A percentile compares a stretch with the other conserved stretches of the same genome.
phyloP scores from a whole-genome alignment of 331 rosid genomes.

The Stylosanthes scabra region DNA sequence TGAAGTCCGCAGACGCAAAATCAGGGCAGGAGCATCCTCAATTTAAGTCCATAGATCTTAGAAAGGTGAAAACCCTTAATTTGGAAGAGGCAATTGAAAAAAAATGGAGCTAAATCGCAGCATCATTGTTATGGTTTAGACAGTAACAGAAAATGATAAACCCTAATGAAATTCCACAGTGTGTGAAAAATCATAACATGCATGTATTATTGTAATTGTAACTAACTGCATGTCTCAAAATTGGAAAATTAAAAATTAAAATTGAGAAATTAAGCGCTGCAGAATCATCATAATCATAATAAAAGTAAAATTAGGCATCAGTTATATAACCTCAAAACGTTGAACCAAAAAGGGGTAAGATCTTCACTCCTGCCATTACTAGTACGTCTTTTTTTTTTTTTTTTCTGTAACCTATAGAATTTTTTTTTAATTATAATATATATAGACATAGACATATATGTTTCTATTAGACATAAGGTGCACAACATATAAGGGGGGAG shows the following conservation, averaged over 20 bases:
- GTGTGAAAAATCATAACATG: conserved; percentile 39
- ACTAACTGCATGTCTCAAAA: conserved; percentile 41
- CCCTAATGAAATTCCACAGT: conserved; percentile 48
- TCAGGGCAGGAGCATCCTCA: conserved; percentile 26
- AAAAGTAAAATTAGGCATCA: conserved; percentile 46
- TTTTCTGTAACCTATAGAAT: conserved; percentile 40
- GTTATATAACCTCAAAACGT: conserved; percentile 50
- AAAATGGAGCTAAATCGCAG: conserved; percentile 44
- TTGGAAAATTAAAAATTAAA: not conserved
- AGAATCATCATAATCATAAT: conserved; percentile 32
- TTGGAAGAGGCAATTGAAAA: conserved; percentile 29
- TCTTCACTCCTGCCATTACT: conserved; percentile 49
- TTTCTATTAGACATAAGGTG: conserved; percentile 28
- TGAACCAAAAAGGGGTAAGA: conserved; percentile 47
- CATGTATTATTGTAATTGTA: not conserved
- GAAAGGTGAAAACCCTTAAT: conserved; percentile 39
- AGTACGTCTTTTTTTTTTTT: conserved; percentile 49
- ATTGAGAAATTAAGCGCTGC: conserved; percentile 31
- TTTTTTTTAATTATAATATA: not conserved
- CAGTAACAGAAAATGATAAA: conserved; percentile 47
- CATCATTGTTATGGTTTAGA: not conserved
- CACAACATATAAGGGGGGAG: conserved; percentile 38
- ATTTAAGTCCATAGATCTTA: conserved; percentile 21
- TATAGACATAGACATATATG: not conserved
- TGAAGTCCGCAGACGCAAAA: conserved; percentile 1